Percentiles rank a stretch among this genome's conserved stretches.
Evolutionary conservation across 805 yeast species (phyloP).

Genomic region (Nematodospora valgi): DNA sequence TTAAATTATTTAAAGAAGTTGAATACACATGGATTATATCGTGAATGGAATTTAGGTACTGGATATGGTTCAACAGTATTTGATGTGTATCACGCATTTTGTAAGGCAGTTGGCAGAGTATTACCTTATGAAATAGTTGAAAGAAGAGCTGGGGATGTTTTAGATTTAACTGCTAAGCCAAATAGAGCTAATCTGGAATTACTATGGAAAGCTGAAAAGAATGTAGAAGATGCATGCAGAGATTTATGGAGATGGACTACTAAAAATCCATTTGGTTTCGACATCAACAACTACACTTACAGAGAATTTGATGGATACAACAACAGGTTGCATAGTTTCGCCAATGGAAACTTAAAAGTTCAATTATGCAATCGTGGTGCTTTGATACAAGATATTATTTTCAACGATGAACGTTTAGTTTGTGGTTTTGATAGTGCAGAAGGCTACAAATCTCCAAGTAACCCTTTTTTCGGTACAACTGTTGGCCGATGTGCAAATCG

Average conservation of each 20-base stretch:
- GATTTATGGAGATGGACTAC: constrained; percentile 80
- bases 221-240: constrained; percentile 60
- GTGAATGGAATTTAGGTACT: constrained; percentile 84
- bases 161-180: constrained; percentile 70
- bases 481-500: constrained; percentile 67
- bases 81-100: constrained; percentile 64
- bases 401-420: constrained; percentile 38
- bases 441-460: constrained; percentile 27
- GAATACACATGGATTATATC: constrained; percentile 46
- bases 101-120: constrained; percentile 58
- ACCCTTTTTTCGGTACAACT: constrained; percentile 61
- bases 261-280: constrained; percentile 61
- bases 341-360: constrained; percentile 29
- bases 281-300: constrained; percentile 34
- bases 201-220: constrained; percentile 55
- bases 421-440: constrained; percentile 35
- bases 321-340: constrained; percentile 36
- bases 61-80: constrained; percentile 79
- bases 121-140: constrained; percentile 64
- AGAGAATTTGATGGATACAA: constrained; percentile 20
- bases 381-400: constrained; percentile 39
- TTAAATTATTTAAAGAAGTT: constrained; percentile 47
- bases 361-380: constrained; percentile 52
- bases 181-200: constrained; percentile 64
- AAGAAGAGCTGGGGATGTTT: constrained; percentile 74